Evolutionary conservation across 331 rosid genomes (phyloP).

Genomic region (Ulmus americana): DNA sequence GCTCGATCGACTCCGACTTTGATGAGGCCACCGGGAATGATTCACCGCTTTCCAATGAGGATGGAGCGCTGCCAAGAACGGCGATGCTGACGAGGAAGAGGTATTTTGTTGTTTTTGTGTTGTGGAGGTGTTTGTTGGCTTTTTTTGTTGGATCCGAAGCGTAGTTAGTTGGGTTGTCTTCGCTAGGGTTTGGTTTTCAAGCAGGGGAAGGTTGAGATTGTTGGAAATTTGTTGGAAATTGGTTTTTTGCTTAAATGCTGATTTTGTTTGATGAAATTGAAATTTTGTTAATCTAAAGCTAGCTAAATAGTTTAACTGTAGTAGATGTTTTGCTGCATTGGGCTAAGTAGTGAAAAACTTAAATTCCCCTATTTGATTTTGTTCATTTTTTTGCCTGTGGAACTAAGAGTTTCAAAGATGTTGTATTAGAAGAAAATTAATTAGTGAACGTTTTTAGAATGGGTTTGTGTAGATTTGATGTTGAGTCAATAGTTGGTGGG

Average conservation of each 20-base stretch:
- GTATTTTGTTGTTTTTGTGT: slow-evolving; percentile 19
- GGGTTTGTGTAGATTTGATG: neutral
- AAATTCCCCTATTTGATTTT: neutral
- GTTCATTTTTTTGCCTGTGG: neutral
- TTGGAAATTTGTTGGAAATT: neutral
- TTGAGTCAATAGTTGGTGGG: neutral
- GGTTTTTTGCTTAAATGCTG: neutral
- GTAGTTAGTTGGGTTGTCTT: neutral
- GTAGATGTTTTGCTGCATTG: neutral
- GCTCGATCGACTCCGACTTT: slow-evolving; percentile 64
- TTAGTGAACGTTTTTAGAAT: neutral
- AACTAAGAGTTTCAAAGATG: too few species aligned
- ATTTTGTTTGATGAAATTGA: neutral
- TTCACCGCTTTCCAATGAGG: slow-evolving; percentile 32
- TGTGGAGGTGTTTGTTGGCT: neutral
- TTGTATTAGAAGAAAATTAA: neutral
- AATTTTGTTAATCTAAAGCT: neutral
- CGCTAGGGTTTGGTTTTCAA: slow-evolving; percentile 4
- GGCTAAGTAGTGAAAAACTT: neutral
- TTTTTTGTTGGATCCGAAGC: slow-evolving; percentile 13
- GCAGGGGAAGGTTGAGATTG: neutral
- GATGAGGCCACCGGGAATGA: slow-evolving; percentile 31
- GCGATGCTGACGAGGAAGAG: slow-evolving; percentile 48
- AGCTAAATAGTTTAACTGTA: neutral
- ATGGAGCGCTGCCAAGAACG: slow-evolving; percentile 35